Evolutionary conservation across 176 grass and related monocot genomes (phyloP).

Genomic region (Areca catechu): DNA sequence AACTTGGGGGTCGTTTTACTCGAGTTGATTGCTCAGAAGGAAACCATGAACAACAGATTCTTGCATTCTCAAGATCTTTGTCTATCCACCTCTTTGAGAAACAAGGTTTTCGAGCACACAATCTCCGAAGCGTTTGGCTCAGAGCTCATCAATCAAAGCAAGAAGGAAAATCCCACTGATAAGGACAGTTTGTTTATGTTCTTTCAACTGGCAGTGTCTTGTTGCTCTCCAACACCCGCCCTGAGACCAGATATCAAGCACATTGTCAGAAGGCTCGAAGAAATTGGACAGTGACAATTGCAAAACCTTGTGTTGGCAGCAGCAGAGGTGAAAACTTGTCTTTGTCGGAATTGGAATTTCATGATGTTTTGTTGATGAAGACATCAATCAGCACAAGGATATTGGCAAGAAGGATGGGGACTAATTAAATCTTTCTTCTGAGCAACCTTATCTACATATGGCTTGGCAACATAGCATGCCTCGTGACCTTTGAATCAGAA

Average conservation of each 20-base stretch:
- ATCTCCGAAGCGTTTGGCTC: slow-evolving; percentile 49
- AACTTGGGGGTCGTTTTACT: slow-evolving; percentile 46
- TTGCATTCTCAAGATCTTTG: slow-evolving; percentile 37
- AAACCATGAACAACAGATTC: slow-evolving; percentile 25
- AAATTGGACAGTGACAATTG: slow-evolving; percentile 31
- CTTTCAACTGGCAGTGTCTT: slow-evolving; percentile 42
- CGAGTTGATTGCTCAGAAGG: slow-evolving; percentile 76
- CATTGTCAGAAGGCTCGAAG: slow-evolving; percentile 49
- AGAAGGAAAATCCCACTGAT: slow-evolving; percentile 22
- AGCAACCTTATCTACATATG: too few species aligned
- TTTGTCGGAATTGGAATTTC: too few species aligned
- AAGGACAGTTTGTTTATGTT: slow-evolving; percentile 38
- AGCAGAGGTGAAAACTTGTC: too few species aligned
- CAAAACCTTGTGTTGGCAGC: too few species aligned
- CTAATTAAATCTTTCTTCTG: too few species aligned
- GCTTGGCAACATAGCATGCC: too few species aligned
- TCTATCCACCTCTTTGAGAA: slow-evolving; percentile 50
- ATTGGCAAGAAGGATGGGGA: too few species aligned
- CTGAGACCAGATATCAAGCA: slow-evolving; percentile 59
- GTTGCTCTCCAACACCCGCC: slow-evolving; percentile 62
- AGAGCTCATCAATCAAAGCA: slow-evolving; percentile 39
- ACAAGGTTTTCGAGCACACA: slow-evolving; percentile 69
- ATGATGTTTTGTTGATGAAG: too few species aligned
- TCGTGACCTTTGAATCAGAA: too few species aligned
- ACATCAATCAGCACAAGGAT: too few species aligned